Evolutionary conservation across 495 filamentous ascomycete species (phyloP).

Genomic region (Neurospora cerealis): DNA sequence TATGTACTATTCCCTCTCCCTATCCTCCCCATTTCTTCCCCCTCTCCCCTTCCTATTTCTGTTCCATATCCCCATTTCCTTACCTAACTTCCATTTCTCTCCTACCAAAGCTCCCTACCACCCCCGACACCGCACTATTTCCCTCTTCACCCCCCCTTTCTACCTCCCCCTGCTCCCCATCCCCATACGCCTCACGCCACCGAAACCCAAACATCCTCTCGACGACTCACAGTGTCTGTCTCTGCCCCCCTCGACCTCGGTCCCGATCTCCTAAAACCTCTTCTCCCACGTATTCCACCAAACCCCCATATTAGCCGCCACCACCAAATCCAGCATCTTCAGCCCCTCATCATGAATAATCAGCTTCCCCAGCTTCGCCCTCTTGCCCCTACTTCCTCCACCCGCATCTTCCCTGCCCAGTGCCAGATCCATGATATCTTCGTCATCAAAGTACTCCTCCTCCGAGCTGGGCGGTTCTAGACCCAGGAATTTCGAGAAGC

Average conservation of each 20-base stretch:
- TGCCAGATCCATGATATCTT: slow-evolving; percentile 49
- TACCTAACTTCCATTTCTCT: not conserved
- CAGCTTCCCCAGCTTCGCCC: slow-evolving; percentile 87
- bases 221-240: not conserved
- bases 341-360: slow-evolving; percentile 85
- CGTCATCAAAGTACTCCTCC: slow-evolving; percentile 3
- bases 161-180: not conserved
- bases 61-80: not conserved
- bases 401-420: slow-evolving; percentile 69
- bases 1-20: not conserved
- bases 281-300: slow-evolving; percentile 88
- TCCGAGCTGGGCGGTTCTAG: slow-evolving; percentile 15
- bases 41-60: not conserved
- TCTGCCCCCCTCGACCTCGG: too few relatives aligned
- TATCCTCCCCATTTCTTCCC: not conserved
- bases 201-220: not conserved
- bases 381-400: slow-evolving; percentile 71
- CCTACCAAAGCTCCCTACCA: not conserved
- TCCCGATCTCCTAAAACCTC: slow-evolving; percentile 17
- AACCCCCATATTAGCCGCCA: slow-evolving; percentile 81
- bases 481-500: slow-evolving; percentile 27
- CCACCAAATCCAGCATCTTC: slow-evolving; percentile 90
- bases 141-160: not conserved
- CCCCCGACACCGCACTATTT: not conserved
- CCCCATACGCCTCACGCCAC: not conserved